Percentiles rank a stretch among this genome's conserved stretches.
These are phyloP conservation scores for Cylindrodendrum hubeiense DNA, from an alignment of 2,329 filamentous ascomycete species.

Conservation along the genomic window DNA sequence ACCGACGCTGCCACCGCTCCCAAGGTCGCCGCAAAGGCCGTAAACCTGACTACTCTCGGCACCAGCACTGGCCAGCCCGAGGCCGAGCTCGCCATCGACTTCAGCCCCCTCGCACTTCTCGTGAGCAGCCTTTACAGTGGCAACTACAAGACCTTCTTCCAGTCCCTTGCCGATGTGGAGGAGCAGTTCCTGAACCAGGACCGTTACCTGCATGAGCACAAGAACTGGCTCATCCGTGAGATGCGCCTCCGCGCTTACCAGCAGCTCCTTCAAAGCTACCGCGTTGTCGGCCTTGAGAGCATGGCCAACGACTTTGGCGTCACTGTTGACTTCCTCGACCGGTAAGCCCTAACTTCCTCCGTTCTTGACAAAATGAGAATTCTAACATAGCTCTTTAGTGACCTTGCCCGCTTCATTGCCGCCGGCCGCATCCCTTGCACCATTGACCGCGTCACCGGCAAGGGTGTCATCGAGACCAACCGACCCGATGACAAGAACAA, in stretches of 20 bases:
- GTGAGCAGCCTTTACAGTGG: conserved; percentile 94
- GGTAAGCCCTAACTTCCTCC: conserved; percentile 65
- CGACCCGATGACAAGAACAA: conserved; percentile 99
- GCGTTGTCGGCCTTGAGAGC: conserved; percentile 94
- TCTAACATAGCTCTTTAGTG: conserved; percentile 62
- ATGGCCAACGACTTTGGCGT: conserved; percentile 99
- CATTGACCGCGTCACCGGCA: conserved; percentile 95
- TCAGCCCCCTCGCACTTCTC: conserved; percentile 86
- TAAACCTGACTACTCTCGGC: conserved; percentile 90
- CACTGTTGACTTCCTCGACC: conserved; percentile 94
- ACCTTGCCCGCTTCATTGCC: conserved; percentile 97
- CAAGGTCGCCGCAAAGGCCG: conserved; percentile 70
- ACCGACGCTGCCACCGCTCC: conserved; percentile 81
- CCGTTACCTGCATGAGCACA: conserved; percentile 95
- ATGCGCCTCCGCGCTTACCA: conserved; percentile 98
- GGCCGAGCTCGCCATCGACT: conserved; percentile 86
- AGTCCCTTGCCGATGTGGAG: conserved; percentile 88
- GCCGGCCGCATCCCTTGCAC: conserved; percentile 95
- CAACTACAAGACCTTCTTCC: conserved; percentile 95
- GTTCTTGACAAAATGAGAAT: background rate
- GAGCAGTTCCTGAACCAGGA: conserved; percentile 95
- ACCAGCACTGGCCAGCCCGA: conserved; percentile 79
- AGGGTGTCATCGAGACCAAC: conserved; percentile 98
- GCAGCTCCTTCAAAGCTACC: conserved; percentile 96
- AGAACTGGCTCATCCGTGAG: conserved; percentile 96